Conservation (phyloP, 2,329 filamentous ascomycete genomes). For the Penicillium verrucosum region DNA sequence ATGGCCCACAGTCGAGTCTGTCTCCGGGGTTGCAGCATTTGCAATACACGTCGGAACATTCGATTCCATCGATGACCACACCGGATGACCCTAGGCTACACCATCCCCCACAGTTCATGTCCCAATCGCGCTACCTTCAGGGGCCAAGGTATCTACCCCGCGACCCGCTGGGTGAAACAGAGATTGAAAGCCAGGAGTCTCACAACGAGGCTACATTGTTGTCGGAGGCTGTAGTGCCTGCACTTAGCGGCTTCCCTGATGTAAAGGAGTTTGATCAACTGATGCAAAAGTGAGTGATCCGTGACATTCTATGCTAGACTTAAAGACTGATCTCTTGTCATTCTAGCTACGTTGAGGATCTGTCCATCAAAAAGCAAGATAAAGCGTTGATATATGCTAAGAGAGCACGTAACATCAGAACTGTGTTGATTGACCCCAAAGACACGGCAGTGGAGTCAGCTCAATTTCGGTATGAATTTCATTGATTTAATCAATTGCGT, state of each 20-base stretch:
- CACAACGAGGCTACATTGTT: slow-evolving; percentile 43
- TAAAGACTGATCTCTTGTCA: background rate
- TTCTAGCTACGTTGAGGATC: slow-evolving; percentile 47
- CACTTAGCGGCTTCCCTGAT: slow-evolving; percentile 45
- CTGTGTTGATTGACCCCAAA: slow-evolving; percentile 49
- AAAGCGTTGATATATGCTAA: slow-evolving; percentile 51
- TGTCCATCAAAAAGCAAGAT: slow-evolving; percentile 52
- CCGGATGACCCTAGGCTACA: slow-evolving; percentile 36
- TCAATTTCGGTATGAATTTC: slow-evolving; percentile 45
- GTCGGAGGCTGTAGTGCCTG: slow-evolving; percentile 45
- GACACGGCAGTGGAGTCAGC: slow-evolving; percentile 51
- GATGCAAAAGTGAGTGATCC: slow-evolving; percentile 42
- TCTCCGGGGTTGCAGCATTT: slow-evolving; percentile 32
- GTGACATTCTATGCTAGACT: background rate
- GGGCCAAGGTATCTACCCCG: slow-evolving; percentile 35
- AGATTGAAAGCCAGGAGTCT: slow-evolving; percentile 46
- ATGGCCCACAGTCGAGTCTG: slow-evolving; percentile 34
- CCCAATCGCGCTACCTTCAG: slow-evolving; percentile 33
- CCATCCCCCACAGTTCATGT: slow-evolving; percentile 33
- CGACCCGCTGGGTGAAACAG: slow-evolving; percentile 35
- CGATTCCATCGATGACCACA: slow-evolving; percentile 31
- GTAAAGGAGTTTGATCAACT: slow-evolving; percentile 47
- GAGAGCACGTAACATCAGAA: slow-evolving; percentile 48
- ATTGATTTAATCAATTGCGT: background rate
- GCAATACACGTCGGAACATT: slow-evolving; percentile 33